Evolutionary conservation across 2,329 filamentous ascomycete genomes (phyloP).

Genomic region (Cercospora citrullina): DNA sequence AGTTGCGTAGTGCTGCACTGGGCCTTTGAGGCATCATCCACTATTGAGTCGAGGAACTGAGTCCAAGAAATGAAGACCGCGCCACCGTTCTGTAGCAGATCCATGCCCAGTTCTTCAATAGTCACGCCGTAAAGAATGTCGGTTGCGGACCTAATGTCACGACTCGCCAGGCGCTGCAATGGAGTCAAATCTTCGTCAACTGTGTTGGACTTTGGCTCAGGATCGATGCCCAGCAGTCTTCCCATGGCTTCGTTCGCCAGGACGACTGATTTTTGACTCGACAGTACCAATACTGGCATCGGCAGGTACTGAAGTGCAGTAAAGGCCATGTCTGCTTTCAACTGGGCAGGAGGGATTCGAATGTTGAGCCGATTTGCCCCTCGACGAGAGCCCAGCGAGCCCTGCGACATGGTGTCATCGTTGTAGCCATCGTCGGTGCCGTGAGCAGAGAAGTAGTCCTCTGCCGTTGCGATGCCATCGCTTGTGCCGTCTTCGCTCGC

Average conservation of each 20-base stretch:
- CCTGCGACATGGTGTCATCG: slow-evolving; percentile 21
- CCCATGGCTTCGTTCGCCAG: slow-evolving; percentile 76
- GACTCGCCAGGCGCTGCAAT: slow-evolving; percentile 23
- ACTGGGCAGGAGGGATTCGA: slow-evolving; percentile 36
- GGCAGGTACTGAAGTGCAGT: slow-evolving; percentile 73
- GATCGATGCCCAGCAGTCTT: slow-evolving; percentile 62
- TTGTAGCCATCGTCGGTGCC: slow-evolving; percentile 29
- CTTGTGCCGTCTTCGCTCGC: slow-evolving; percentile 3
- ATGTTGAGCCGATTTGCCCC: slow-evolving; percentile 36
- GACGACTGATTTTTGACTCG: slow-evolving; percentile 67
- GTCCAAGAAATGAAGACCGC: slow-evolving; percentile 55
- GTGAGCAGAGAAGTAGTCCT: slow-evolving; percentile 36
- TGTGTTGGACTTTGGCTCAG: slow-evolving; percentile 26
- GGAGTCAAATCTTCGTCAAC: slow-evolving; percentile 23
- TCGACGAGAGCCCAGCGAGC: slow-evolving; percentile 26
- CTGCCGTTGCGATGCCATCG: background rate
- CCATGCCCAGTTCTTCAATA: slow-evolving; percentile 69
- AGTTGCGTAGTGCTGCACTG: slow-evolving; percentile 33
- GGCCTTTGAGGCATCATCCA: slow-evolving; percentile 42
- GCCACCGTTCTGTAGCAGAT: slow-evolving; percentile 68
- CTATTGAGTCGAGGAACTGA: slow-evolving; percentile 47
- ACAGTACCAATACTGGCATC: slow-evolving; percentile 68
- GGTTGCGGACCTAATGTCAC: slow-evolving; percentile 46
- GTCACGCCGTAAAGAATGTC: slow-evolving; percentile 66
- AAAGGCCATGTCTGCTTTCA: slow-evolving; percentile 53